Percentiles rank a stretch among this genome's conserved stretches.
phyloP scores from a whole-genome alignment of 169 alveolate species.

The Plasmodium gallinaceum region DNA sequence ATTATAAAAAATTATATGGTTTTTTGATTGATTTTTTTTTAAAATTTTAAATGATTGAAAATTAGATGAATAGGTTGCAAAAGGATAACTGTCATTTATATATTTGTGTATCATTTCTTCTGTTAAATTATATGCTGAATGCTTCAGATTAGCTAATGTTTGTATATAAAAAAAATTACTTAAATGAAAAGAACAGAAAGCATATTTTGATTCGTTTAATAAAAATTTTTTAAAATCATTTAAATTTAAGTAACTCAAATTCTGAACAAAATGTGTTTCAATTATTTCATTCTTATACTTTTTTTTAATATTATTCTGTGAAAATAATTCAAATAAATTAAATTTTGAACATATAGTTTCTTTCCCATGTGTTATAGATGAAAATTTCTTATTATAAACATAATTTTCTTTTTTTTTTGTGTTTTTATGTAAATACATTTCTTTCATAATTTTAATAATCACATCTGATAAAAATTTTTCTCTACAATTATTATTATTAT shows the following conservation, averaged over 20 bases:
- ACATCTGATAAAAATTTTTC: constrained; percentile 5
- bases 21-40: not conserved
- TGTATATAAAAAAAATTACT: constrained; percentile 66
- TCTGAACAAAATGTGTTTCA: constrained; percentile 2
- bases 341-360: constrained; percentile 19
- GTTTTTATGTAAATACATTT: not conserved
- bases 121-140: constrained; percentile 31
- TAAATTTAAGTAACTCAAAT: constrained; percentile 12
- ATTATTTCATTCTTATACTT: constrained; percentile 31
- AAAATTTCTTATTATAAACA: not conserved
- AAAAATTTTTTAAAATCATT: constrained; percentile 10
- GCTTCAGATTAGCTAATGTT: constrained; percentile 43
- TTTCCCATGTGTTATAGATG: not conserved
- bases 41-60: constrained; percentile 45
- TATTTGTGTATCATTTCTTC: constrained; percentile 35
- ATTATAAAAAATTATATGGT: not conserved
- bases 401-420: constrained; percentile 1
- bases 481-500: too few relatives aligned
- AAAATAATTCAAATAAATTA: constrained; percentile 19
- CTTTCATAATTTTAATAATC: not conserved
- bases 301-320: constrained; percentile 18
- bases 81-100: constrained; percentile 62
- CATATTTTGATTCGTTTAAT: constrained; percentile 20
- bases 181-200: constrained; percentile 34
- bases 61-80: constrained; percentile 37